Base-by-base conservation (phyloP, 2,329 filamentous ascomycete genomes). In the Phyllosticta paracitricarpa region DNA sequence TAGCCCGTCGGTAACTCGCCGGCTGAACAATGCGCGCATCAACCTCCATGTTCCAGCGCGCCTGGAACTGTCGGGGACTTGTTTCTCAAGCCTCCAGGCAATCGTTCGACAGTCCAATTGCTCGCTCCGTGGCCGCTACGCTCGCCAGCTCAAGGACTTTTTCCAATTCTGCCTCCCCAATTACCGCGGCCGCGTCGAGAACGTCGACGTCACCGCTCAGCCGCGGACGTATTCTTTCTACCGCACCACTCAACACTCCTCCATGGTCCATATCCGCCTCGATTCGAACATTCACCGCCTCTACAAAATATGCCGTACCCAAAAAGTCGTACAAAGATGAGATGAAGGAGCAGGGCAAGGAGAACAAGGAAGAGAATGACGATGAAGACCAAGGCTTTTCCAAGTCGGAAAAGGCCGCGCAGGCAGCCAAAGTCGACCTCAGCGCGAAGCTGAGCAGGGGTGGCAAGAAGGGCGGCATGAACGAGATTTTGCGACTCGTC, bases 381-480 rank as follows among this genome's bases (percentile, higher is more conserved):
- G 70, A 73, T 17, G 78, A 84, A 59, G 82, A 87, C 30, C 75
- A 79, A 62, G 84, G 81, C 24, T 90, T 91, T 71, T 82, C 81
- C 65, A 81, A 84, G 67, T 92, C 89, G 62, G 93, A 96, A 72
- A 93, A 88, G 74, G 94, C 92, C 35, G 84, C 87, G 12, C 86
- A 91, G 69, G 94, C 92, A 10, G 89, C 92, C 2, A 88, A 97
- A 70, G 81, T 99, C 67, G 96, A 99, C 72, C 79, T 97, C 68
- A 87, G 87, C 65, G 94, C 94, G 14, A 89, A 89, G 66, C 79
- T 99, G 57, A 91, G 89, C 54, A 96, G 92, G 71, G 90, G 95
- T 65, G 88, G 89, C 22, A 72, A 78, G 40, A 72, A 76, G 12
- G 84, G 88, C 24, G 88, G 89, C 9, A 68, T 68, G 64, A 78